Conservation (phyloP, 306 rosid species). For the Ormosia emarginata region DNA sequence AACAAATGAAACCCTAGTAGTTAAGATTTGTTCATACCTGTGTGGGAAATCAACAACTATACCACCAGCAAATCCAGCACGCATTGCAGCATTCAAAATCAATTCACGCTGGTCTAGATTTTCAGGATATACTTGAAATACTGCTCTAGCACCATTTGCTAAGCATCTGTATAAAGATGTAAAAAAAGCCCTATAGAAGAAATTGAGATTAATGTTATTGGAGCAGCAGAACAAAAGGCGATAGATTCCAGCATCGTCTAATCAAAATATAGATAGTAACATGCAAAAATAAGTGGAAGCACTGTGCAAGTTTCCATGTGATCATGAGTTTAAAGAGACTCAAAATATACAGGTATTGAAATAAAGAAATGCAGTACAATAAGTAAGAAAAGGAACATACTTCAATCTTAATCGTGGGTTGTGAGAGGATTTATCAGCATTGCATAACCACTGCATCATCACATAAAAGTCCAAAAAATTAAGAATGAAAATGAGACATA, state of each 20-base stretch:
- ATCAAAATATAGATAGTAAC: background rate
- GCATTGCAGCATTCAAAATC: constrained; percentile 80
- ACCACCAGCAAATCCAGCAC: constrained; percentile 93
- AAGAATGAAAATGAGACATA: constrained; percentile 1
- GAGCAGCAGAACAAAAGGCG: background rate
- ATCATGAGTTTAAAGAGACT: background rate
- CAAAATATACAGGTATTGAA: background rate
- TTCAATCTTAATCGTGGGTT: constrained; percentile 79
- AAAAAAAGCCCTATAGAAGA: constrained; percentile 74
- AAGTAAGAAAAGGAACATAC: constrained; percentile 46
- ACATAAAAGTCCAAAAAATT: constrained; percentile 4
- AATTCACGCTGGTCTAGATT: constrained; percentile 68
- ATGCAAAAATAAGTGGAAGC: background rate
- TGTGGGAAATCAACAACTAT: constrained; percentile 89
- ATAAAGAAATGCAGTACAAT: background rate
- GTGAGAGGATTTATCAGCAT: constrained; percentile 92
- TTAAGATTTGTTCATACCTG: constrained; percentile 46
- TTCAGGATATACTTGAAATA: constrained; percentile 83
- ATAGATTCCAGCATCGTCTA: background rate
- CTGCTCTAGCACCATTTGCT: constrained; percentile 88
- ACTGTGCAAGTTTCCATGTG: background rate
- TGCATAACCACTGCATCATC: constrained; percentile 89
- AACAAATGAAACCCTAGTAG: background rate
- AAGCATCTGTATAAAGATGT: constrained; percentile 80
- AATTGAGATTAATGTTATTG: background rate